Evolutionary conservation across 371 early-diverging fungal species (phyloP), one percentile per base, ranked within the genome.

Genomic region (Syncephalastrum contaminatum): DNA sequence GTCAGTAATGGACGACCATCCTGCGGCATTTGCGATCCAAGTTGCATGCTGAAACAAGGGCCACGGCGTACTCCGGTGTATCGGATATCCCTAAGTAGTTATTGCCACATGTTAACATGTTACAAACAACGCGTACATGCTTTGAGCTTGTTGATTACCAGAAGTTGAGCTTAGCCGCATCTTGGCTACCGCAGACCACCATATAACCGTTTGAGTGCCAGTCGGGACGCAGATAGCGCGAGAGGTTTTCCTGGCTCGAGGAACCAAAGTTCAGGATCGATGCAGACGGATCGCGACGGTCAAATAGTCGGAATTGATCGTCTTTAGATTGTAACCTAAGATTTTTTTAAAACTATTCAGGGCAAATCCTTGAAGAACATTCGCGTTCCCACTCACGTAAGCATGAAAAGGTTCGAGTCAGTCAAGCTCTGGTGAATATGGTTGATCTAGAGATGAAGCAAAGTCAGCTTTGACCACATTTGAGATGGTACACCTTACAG

Each of bases 151-250:
- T 5, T 25, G n/a, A 15, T 36, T 54, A 62, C 77, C 77, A 76
- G 43, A 76, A 72, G 30, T 72, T 63, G 2, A 72, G 47, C 47
- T 67, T 70, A 3, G 63, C 25, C 3, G 58, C 60, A 6, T 50
- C 25, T 40, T 69, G 67, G 39, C 64, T 56, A 8, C 73, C 73
- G 42, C 71, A 71, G 20, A 57, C 67, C 0, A 77, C 66, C 40
- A 57, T 69, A 27, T 71, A 72, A 18, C 77, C 73, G 51, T 73
- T 66, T 4, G 59, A 48, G 39, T 73, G 71, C 62, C 71, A 65
- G 56, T 77, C 77, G 1, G 73, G 73, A 8, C 58, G 56, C 15
- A 67, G 55, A 36, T 67, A 73, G 0, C 77, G 51, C 0, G 71
- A 71, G 4, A 70, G 16, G 16, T 63, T 77, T 16, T 69, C 73